Conservation (phyloP, 257 asterid genomes). For the Ophiorrhiza pumila region DNA sequence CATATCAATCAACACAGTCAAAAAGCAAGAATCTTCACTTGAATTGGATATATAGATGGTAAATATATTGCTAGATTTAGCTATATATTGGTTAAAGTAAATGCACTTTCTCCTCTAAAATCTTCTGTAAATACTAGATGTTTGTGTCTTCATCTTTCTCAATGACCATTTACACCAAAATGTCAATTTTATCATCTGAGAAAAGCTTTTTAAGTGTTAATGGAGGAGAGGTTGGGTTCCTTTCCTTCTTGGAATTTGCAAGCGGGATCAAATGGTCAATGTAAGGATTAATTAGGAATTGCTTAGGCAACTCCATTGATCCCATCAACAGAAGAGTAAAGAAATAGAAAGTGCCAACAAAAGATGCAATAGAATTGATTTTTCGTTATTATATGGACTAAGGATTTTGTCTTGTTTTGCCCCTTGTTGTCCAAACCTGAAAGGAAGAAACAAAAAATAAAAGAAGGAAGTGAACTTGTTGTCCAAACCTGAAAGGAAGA, state of each 20-base stretch:
- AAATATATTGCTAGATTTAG: too few species aligned
- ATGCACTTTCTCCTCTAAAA: not conserved
- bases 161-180: too few species aligned
- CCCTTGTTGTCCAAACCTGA: not conserved
- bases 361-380: not conserved
- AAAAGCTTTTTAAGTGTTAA: too few species aligned
- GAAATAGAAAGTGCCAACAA: not conserved
- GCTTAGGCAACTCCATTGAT: not conserved
- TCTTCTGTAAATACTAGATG: too few species aligned
- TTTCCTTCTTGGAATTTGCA: too few species aligned
- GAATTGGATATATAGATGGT: not conserved
- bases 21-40: not conserved
- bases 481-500: not conserved
- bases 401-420: not conserved
- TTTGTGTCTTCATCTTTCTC: too few species aligned
- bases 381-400: not conserved
- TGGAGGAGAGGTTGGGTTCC: too few species aligned
- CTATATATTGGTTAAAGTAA: not conserved
- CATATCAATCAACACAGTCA: not conserved
- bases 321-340: not conserved
- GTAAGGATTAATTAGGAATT: too few species aligned
- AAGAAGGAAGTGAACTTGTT: too few species aligned
- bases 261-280: too few species aligned
- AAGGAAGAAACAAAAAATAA: not conserved
- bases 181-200: not conserved